Evolutionary conservation across 2,329 filamentous ascomycete species (phyloP).

Genomic region (Cladosporium sp.): DNA sequence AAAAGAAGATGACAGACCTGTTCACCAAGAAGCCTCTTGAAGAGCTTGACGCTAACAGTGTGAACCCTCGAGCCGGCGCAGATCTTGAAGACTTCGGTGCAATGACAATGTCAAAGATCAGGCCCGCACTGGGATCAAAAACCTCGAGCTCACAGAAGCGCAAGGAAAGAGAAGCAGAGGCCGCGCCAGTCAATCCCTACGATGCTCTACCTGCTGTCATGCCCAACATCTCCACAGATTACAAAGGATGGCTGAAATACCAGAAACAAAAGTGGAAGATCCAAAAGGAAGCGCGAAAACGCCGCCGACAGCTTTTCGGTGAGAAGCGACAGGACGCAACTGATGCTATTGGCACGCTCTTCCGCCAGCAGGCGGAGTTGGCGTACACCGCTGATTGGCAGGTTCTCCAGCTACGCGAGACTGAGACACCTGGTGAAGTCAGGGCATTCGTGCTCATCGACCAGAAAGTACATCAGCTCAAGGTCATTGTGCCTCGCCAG

Average conservation of each 20-base stretch:
- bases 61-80: conserved; percentile 49
- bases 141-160: conserved; percentile 41
- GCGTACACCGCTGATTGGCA: conserved; percentile 95
- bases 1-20: conserved; percentile 96
- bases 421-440: conserved; percentile 80
- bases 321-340: conserved; percentile 64
- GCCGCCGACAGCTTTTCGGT: conserved; percentile 87
- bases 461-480: conserved; percentile 81
- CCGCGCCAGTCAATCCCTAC: conserved; percentile 65
- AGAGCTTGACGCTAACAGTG: conserved; percentile 62
- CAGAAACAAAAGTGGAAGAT: conserved; percentile 99
- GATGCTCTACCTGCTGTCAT: conserved; percentile 76
- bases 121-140: conserved; percentile 38
- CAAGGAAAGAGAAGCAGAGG: conserved; percentile 42
- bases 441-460: conserved; percentile 89
- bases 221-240: conserved; percentile 82
- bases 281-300: conserved; percentile 81
- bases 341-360: conserved; percentile 64
- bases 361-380: conserved; percentile 86
- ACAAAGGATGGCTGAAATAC: conserved; percentile 81
- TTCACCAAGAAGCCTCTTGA: conserved; percentile 71
- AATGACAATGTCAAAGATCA: conserved; percentile 37
- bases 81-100: conserved; percentile 48
- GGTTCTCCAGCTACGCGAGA: conserved; percentile 78
- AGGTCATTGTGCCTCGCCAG: conserved; percentile 81